phyloP scores from a whole-genome alignment of 257 asterid genomes.

The Marsdenia floribunda region DNA sequence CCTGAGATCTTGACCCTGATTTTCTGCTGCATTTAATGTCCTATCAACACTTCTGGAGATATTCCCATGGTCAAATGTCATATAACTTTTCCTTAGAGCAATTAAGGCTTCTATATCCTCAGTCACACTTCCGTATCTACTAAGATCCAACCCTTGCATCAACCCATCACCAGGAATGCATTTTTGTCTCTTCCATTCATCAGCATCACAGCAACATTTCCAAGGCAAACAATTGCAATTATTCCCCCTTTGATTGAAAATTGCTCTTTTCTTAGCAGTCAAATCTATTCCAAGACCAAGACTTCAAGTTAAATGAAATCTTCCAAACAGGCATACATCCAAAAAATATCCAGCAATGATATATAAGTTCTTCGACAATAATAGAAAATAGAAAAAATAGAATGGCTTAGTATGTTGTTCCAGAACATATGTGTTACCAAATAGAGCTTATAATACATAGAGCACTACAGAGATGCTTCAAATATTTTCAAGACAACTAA shows the following conservation, averaged over 20 bases:
- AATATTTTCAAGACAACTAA: background rate
- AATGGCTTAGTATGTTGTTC: background rate
- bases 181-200: constrained; percentile 19
- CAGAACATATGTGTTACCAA: background rate
- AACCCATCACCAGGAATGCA: constrained; percentile 22
- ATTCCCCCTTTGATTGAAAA: constrained; percentile 25
- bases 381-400: background rate
- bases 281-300: constrained; percentile 35
- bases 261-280: constrained; percentile 38
- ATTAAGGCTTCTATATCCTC: constrained; percentile 54
- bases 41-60: constrained; percentile 35
- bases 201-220: background rate
- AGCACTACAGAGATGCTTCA: background rate
- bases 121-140: constrained; percentile 58
- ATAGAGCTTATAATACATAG: background rate
- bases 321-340: no score
- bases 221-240: constrained; percentile 14
- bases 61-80: constrained; percentile 25
- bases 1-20: constrained; percentile 7
- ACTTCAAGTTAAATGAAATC: constrained; percentile 9
- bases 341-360: background rate
- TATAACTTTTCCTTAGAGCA: constrained; percentile 30
- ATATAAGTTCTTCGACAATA: background rate
- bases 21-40: constrained; percentile 26
- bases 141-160: constrained; percentile 41